Base-by-base conservation (phyloP, 169 alveolate species). In the Theileria annulata region DNA sequence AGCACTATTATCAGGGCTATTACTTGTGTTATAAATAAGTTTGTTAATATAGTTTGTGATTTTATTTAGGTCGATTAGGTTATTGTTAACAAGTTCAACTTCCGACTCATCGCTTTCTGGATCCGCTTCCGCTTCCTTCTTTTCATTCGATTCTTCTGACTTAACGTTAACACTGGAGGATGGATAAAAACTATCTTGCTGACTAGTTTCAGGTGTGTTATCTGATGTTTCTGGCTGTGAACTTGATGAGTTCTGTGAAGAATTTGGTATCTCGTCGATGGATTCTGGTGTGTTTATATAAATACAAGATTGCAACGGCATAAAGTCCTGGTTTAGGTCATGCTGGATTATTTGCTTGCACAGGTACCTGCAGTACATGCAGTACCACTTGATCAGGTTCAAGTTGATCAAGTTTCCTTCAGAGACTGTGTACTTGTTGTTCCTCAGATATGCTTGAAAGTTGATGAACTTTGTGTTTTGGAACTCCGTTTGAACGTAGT, bases 361-460 rank as follows among this genome's bases (percentile, higher is more conserved):
- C 12, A 82, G 77, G 42, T 71, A 73, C 42, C 89, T 67, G 49
- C 89, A 82, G 64, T 31, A 82, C 48, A 47, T 58, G 77, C 89
- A 82, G 86, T 69, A 82, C 80, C 80, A 72, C 59, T 72, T 72
- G 37, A n/a, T 27, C 33, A 72, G 77, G 19, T 25, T 49, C 42
- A 27, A 12, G 66, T 49, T 23, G 19, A 8, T 49, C 67, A 25
- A 63, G 73, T 15, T 35, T 9, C 60, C 77, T 17, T 19, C 10
- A 8, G 49, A 6, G 23, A 0, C 0, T 51, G 62, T 77, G 72
- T 73, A 12, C 64, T 25, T 31, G 63, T 21, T 21, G 8, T 6
- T 49, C 48, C 6, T 54, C 73, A 13, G 35, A 42, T 23, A 58
- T 71, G 28, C 47, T 71, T 30, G 54, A 51, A 1, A 42, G 27